These are phyloP conservation scores for Aspergillus clavatus DNA, from an alignment of 2,329 filamentous ascomycete species.

Conservation along the genomic window DNA sequence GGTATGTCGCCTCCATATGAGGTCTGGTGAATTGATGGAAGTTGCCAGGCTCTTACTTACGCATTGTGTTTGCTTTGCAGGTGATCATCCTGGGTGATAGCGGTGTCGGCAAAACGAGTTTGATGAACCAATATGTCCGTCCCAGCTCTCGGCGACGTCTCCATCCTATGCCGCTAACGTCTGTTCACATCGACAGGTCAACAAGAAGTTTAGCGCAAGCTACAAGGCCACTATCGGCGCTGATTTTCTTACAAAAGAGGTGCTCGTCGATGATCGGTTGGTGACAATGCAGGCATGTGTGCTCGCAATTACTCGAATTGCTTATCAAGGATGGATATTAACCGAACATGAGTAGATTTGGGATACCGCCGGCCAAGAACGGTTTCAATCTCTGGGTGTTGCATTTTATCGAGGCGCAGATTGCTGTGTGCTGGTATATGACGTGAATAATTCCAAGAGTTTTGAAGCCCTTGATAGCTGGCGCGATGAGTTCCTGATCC, in stretches of 20 bases:
- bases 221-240: slow-evolving; percentile 99
- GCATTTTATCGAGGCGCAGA: slow-evolving; percentile 97
- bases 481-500: slow-evolving; percentile 96
- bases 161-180: slow-evolving; percentile 13
- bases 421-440: slow-evolving; percentile 96
- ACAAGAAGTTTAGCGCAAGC: slow-evolving; percentile 99
- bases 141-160: slow-evolving; percentile 5
- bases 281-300: slow-evolving; percentile 89
- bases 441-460: slow-evolving; percentile 98
- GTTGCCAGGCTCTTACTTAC: slow-evolving; percentile 7
- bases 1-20: slow-evolving; percentile 51
- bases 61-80: slow-evolving; percentile 46
- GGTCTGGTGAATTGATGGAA: too few relatives aligned
- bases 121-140: slow-evolving; percentile 99
- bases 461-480: slow-evolving; percentile 98
- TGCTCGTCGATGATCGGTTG: slow-evolving; percentile 91
- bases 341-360: slow-evolving; percentile 61
- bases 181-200: slow-evolving; percentile 61
- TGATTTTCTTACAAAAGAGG: slow-evolving; percentile 97
- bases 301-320: neutral
- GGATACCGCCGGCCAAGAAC: slow-evolving; percentile 96
- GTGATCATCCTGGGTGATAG: slow-evolving; percentile 99
- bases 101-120: slow-evolving; percentile 96
- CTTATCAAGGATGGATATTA: slow-evolving; percentile 1
- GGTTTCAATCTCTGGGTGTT: slow-evolving; percentile 94